Evolutionary conservation across 2,329 filamentous ascomycete species (phyloP).

Genomic region (Penicillium sp.): DNA sequence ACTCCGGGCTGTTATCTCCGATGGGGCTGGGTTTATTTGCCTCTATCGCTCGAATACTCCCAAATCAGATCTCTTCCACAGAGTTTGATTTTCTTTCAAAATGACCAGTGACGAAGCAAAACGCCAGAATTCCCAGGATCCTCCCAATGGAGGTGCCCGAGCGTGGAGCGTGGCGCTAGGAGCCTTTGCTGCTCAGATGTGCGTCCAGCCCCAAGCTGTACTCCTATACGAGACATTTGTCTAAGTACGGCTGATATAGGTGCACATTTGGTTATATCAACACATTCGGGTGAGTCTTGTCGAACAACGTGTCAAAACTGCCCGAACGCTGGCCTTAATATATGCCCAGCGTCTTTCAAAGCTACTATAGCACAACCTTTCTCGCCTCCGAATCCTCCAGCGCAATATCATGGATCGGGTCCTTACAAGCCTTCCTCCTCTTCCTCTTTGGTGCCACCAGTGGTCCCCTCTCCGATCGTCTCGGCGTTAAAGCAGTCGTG

Average conservation of each 20-base stretch:
- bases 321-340: no score
- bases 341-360: neutral
- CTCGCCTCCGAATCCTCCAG: neutral
- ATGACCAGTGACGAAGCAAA: neutral
- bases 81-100: neutral
- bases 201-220: neutral
- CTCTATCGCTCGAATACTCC: neutral
- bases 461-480: slow-evolving; percentile 51
- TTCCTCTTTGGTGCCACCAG: slow-evolving; percentile 44
- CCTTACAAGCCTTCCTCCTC: slow-evolving; percentile 47
- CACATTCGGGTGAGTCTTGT: neutral
- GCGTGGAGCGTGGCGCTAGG: neutral
- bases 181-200: neutral
- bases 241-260: neutral
- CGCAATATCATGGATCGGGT: slow-evolving; percentile 48
- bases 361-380: neutral
- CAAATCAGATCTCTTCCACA: neutral
- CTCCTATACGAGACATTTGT: neutral
- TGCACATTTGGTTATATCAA: neutral
- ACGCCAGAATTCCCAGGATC: neutral
- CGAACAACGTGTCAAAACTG: neutral
- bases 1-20: neutral
- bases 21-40: neutral
- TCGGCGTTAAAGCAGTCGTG: slow-evolving; percentile 20
- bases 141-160: neutral